Evolutionary conservation across 441 rosid genomes (phyloP), one percentile per base, ranked within the genome.

Genomic region (Biscutella laevigata): DNA sequence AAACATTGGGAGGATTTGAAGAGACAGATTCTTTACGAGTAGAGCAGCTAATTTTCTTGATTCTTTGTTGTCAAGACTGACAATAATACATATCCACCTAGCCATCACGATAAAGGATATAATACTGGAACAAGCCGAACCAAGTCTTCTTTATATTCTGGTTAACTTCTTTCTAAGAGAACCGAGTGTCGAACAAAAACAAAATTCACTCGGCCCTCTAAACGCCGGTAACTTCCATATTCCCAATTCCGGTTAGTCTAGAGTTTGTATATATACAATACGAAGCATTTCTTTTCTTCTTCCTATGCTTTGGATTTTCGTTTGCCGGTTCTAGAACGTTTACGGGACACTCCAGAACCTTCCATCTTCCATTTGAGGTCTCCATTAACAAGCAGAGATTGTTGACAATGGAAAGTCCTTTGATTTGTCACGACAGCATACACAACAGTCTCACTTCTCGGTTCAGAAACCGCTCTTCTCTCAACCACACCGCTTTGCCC

Each of bases 191-290:
- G 40, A 71, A 75, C 26, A 27, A 16, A 38, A 53, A 41, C 89
- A 85, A 88, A 85, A 84, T 74, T 79, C 88, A 84, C 86, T 49
- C 91, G 64, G 84, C 53, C 78, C 72, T 42, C 36, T n/a, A 4
- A 49, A 19, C 52, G 63, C 40, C 58, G 6, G n/a, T 46, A 50
- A 32, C 25, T 32, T 40, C 14, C 28, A 38, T 39, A 40, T 35
- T 30, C 16, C 44, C 49, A 38, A 41, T 47, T 59, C 46, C 25
- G 21, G 37, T 41, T 37, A 65, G 66, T 50, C 68, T 64, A 39
- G 28, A 4, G 1, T 53, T 42, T 19, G 8, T n/a, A 2, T 51
- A 44, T 53, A 38, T 25, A 59, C 43, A 46, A 32, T 2, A 8
- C 15, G 15, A 46, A 42, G 9, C 43, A n/a, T 37, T 8, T 52